These are phyloP conservation scores for Diaporthe sp. DNA, from an alignment of 2,329 filamentous ascomycete genomes.

Conservation along the genomic window DNA sequence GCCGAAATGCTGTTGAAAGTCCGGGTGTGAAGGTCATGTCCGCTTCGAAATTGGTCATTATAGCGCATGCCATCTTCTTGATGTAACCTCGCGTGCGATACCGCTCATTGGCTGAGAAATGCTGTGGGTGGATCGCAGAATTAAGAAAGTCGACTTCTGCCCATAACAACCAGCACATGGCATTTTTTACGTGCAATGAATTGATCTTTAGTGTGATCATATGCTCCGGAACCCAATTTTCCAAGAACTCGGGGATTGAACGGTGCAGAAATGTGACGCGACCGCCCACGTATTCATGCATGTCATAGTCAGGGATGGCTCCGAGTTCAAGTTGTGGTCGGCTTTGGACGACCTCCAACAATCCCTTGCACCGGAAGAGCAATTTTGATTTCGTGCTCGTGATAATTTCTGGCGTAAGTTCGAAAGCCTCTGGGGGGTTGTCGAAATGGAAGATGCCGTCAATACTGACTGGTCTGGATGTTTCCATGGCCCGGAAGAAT, in stretches of 20 bases:
- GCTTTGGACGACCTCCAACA: neutral
- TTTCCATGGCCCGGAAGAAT: neutral
- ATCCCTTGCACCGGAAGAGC: neutral
- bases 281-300: neutral
- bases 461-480: neutral
- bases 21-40: neutral
- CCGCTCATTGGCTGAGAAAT: neutral
- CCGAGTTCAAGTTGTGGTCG: no score
- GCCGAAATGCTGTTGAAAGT: neutral
- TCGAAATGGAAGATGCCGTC: neutral
- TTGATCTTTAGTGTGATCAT: neutral
- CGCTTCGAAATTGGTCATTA: neutral
- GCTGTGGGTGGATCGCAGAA: neutral
- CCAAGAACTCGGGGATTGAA: neutral
- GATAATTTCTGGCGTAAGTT: neutral
- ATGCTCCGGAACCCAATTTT: neutral
- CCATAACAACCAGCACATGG: neutral
- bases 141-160: neutral
- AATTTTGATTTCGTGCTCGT: neutral
- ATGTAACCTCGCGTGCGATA: fast-evolving
- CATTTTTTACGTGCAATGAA: neutral
- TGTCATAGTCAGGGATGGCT: neutral
- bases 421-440: neutral
- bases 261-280: neutral
- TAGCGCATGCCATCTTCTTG: neutral